Evolutionary conservation across 768 basidiomycete genomes (phyloP).

Genomic region (Xanthoconium purpureum): DNA sequence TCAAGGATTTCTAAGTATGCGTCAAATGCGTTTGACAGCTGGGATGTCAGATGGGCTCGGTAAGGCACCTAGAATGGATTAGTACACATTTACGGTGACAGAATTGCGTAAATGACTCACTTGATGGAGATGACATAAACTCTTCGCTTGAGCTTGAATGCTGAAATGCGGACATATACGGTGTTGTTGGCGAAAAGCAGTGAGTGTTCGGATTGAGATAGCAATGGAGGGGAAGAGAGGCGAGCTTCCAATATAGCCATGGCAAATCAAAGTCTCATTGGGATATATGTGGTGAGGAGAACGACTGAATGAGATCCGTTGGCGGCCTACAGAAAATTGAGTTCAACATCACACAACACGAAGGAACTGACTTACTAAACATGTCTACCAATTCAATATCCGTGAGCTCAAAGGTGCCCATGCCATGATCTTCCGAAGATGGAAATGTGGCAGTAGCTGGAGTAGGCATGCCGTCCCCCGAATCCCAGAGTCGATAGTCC

Average conservation of each 20-base stretch:
- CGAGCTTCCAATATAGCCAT: conserved; percentile 12
- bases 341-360: neutral
- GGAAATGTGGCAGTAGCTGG: too few relatives aligned
- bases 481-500: neutral
- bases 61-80: conserved; percentile 3
- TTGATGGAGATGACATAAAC: conserved; percentile 1
- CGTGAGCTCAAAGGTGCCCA: neutral
- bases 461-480: neutral
- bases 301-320: neutral
- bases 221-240: conserved; percentile 5
- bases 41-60: neutral
- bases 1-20: conserved; percentile 10
- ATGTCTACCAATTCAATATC: neutral
- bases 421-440: too few relatives aligned
- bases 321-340: neutral
- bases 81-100: too few relatives aligned
- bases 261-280: conserved; percentile 7
- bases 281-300: neutral
- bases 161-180: conserved; percentile 1
- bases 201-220: conserved; percentile 14
- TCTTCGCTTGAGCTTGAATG: conserved; percentile 2
- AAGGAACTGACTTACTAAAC: neutral
- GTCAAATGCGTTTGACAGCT: conserved; percentile 4
- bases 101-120: too few relatives aligned
- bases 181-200: conserved; percentile 3